phyloP scores from a whole-genome alignment of 2,329 filamentous ascomycete genomes.

The Apiospora arundinis region DNA sequence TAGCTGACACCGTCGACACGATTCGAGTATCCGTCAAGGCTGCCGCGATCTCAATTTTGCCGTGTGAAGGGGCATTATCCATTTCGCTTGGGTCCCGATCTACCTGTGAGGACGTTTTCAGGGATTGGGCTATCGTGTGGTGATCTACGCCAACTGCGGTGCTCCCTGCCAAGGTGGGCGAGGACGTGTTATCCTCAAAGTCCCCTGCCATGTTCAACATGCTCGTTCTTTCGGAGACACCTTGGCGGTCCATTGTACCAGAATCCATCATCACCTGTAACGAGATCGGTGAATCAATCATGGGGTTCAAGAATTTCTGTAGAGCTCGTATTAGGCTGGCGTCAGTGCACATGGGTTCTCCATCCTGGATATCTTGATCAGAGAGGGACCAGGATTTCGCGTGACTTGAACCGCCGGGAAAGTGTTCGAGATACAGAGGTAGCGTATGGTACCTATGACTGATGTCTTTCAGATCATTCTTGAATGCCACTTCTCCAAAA shows the following conservation, averaged over 20 bases:
- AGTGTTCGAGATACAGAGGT: slow-evolving; percentile 72
- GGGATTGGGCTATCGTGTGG: slow-evolving; percentile 22
- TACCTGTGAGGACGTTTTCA: background rate
- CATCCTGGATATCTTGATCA: slow-evolving; percentile 31
- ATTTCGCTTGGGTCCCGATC: background rate
- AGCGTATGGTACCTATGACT: slow-evolving; percentile 79
- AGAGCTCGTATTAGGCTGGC: slow-evolving; percentile 57
- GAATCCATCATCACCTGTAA: slow-evolving; percentile 56
- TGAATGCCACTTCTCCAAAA: slow-evolving; percentile 64
- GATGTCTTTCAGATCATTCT: slow-evolving; percentile 67
- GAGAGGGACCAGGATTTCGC: slow-evolving; percentile 71
- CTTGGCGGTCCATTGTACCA: slow-evolving; percentile 49
- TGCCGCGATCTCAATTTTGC: slow-evolving; percentile 52
- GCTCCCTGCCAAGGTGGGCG: slow-evolving; percentile 12
- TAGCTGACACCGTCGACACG: slow-evolving; percentile 83
- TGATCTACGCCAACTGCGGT: slow-evolving; percentile 11
- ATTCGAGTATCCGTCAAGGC: slow-evolving; percentile 67
- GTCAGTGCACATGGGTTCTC: slow-evolving; percentile 32
- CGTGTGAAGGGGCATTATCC: slow-evolving; percentile 26
- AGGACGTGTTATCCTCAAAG: slow-evolving; percentile 27
- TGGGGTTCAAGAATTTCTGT: slow-evolving; percentile 58
- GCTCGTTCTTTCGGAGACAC: slow-evolving; percentile 44
- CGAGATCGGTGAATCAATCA: slow-evolving; percentile 49
- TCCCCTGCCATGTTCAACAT: slow-evolving; percentile 34
- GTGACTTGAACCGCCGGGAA: slow-evolving; percentile 60